Base-by-base conservation (phyloP, 495 filamentous ascomycete genomes). In the Neurospora sp. region DNA sequence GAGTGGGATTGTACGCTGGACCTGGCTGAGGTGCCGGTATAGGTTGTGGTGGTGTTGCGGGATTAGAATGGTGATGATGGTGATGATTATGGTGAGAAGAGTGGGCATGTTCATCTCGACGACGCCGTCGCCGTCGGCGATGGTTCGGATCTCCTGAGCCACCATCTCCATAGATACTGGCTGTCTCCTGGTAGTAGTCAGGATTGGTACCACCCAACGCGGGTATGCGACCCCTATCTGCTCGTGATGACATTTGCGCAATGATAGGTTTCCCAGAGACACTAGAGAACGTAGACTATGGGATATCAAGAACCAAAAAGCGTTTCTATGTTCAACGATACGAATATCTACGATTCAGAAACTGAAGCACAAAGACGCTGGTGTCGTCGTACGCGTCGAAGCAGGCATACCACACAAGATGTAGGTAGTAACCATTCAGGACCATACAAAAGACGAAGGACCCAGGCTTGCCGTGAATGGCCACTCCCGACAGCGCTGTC, bases 131-230 rank as follows among this genome's bases (percentile, higher is more conserved):
- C 20, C 48, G 46, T 27, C 48, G 37, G 37, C 31, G 69, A 31
- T 74, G 39, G 42, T 70, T 48, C 70, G 42, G 70, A 48, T 41
- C n/a, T 42, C 42, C 31, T 18, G 72, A 42, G 5, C 7, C 20
- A 18, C 62, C 27, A 70, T 44, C 39, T 66, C 54, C 27, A 5
- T 35, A 66, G n/a, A 76, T 40, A 39, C 72, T 76, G 7, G 73
- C 75, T 27, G 75, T 76, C 73, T 76, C 75, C 38, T 73, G 73
- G 41, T 74, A 74, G 46, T 76, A 76, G 39, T 76, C 73, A 5
- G 73, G 73, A 11, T 76, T 76, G 23, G 59, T 31, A 44, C 74
- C 72, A 1, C 71, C 74, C 12, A 75, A 70, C 14, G 73, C 70
- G 37, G 70, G 73, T 69, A 74, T 71, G 39, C 54, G 54, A 37